These are phyloP conservation scores for Blepharisma undulans DNA, from an alignment of 169 alveolate species.

Conservation along the genomic window DNA sequence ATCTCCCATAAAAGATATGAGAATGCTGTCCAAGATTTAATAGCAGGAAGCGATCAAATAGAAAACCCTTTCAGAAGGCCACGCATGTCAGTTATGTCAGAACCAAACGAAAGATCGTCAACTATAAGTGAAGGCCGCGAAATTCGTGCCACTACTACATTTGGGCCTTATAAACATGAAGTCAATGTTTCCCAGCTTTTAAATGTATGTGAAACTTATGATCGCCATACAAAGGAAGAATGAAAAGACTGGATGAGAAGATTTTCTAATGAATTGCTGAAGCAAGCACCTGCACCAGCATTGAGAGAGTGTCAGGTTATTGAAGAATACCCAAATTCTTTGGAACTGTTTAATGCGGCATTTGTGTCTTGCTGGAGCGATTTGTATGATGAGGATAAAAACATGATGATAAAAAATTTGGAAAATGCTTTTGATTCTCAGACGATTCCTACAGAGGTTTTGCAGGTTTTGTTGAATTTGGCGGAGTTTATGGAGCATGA, in stretches of 20 bases:
- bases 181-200: conserved; percentile 50
- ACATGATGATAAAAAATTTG: conserved; percentile 61
- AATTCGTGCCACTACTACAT: background rate
- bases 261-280: conserved; percentile 73
- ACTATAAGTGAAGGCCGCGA: background rate
- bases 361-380: conserved; percentile 84
- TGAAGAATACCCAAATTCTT: conserved; percentile 85
- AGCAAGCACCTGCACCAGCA: conserved; percentile 81
- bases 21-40: conserved; percentile 36
- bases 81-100: background rate
- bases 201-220: conserved; percentile 74
- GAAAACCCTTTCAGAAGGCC: conserved; percentile 18
- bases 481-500: conserved; percentile 90
- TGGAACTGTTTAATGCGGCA: conserved; percentile 86
- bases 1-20: background rate
- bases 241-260: conserved; percentile 89
- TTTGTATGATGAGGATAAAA: conserved; percentile 81
- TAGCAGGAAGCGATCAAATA: conserved; percentile 14
- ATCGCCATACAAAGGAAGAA: conserved; percentile 80
- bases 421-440: conserved; percentile 74
- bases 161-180: conserved; percentile 4
- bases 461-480: conserved; percentile 82
- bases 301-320: conserved; percentile 80
- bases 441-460: conserved; percentile 81
- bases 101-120: background rate